These are phyloP conservation scores for Pholiota conissans DNA, from an alignment of 768 basidiomycete species.

Conservation along the genomic window DNA sequence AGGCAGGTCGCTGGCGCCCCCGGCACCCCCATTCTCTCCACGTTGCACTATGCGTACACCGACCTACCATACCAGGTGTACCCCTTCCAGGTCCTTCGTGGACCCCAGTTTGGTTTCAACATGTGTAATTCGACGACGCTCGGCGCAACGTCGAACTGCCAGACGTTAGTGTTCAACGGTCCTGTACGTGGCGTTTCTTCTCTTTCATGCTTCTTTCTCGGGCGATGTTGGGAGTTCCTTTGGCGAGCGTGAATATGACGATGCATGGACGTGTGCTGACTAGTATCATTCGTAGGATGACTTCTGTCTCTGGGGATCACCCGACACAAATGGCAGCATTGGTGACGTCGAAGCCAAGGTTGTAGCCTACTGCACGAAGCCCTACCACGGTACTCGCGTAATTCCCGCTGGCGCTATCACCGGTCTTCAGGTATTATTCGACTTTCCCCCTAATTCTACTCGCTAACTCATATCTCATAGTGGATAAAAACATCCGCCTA, in stretches of 20 bases:
- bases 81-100: constrained; percentile 26
- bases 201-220: neutral
- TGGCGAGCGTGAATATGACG: neutral
- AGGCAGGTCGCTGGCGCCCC: constrained; percentile 15
- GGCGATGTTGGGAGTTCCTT: no score
- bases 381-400: constrained; percentile 67
- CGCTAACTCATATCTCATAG: neutral
- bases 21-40: constrained; percentile 20
- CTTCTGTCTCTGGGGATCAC: constrained; percentile 69
- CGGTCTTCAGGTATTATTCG: constrained; percentile 54
- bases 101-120: constrained; percentile 64
- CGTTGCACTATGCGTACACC: constrained; percentile 15
- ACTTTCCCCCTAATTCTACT: neutral
- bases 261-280: neutral
- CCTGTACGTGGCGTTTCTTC: constrained; percentile 31
- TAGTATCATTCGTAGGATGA: constrained; percentile 31
- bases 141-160: constrained; percentile 56
- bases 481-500: constrained; percentile 54
- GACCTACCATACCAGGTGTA: constrained; percentile 17
- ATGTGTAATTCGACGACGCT: constrained; percentile 69
- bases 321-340: constrained; percentile 50
- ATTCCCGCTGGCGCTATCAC: constrained; percentile 66
- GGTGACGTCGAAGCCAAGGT: constrained; percentile 68
- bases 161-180: constrained; percentile 58
- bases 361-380: constrained; percentile 79